A percentile compares a stretch with the other conserved stretches of the same genome.
Conservation (phyloP, 176 grass and related monocot genomes). For the Bolboschoenus planiculmis region DNA sequence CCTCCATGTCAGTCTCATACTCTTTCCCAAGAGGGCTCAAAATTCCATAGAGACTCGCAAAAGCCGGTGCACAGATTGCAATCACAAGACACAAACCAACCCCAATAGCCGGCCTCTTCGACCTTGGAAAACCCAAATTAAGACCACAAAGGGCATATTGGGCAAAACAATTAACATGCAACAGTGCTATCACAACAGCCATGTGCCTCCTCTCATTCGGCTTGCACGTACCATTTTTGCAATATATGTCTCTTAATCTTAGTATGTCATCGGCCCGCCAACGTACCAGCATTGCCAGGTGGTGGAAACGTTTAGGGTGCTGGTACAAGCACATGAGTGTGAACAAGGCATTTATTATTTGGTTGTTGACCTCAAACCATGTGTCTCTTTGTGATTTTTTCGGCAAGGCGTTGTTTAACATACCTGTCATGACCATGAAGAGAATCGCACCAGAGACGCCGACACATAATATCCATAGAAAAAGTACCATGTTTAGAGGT, state of each 20-base stretch:
- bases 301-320: slow-evolving; percentile 54
- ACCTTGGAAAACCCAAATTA: slow-evolving; percentile 43
- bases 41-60: slow-evolving; percentile 57
- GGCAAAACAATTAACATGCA: slow-evolving; percentile 69
- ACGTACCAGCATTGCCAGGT: slow-evolving; percentile 43
- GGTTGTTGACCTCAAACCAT: slow-evolving; percentile 75
- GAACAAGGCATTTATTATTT: slow-evolving; percentile 68
- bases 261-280: slow-evolving; percentile 42
- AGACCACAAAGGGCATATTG: slow-evolving; percentile 72
- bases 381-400: slow-evolving; percentile 36
- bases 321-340: slow-evolving; percentile 70
- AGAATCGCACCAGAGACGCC: slow-evolving; percentile 65
- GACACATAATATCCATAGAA: slow-evolving; percentile 41
- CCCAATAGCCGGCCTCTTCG: slow-evolving; percentile 36
- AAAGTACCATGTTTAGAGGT: slow-evolving; percentile 63
- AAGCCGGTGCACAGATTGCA: slow-evolving; percentile 46
- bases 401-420: slow-evolving; percentile 44
- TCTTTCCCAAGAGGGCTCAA: slow-evolving; percentile 67
- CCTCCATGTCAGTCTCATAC: slow-evolving; percentile 42
- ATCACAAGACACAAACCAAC: slow-evolving; percentile 48
- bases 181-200: slow-evolving; percentile 43
- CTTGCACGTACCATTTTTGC: slow-evolving; percentile 49
- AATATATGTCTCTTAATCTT: slow-evolving; percentile 47
- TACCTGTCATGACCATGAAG: slow-evolving; percentile 77
- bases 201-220: slow-evolving; percentile 78